Evolutionary conservation across 495 filamentous ascomycete species (phyloP).

Genomic region (Talaromyces stipitatus): DNA sequence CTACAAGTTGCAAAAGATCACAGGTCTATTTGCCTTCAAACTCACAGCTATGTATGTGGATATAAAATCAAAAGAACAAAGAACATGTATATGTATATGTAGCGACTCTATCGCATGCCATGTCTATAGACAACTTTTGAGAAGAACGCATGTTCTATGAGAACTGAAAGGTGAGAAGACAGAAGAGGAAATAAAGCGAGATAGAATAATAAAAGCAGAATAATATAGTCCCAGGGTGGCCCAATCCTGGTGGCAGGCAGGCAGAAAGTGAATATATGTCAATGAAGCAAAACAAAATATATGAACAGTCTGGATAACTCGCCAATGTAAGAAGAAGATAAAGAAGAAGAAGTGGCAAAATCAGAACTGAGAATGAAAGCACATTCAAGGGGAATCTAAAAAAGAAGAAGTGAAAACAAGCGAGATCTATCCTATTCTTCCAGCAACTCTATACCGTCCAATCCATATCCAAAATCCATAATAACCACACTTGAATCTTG

Average conservation of each 20-base stretch:
- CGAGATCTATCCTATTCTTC: constrained; percentile 28
- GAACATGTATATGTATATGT: not conserved
- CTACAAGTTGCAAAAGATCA: not conserved
- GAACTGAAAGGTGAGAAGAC: not conserved
- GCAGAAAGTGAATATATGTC: not conserved
- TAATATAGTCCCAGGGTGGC: not conserved
- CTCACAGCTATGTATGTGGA: not conserved
- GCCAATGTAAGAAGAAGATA: not conserved
- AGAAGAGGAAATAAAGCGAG: not conserved
- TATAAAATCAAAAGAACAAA: not conserved
- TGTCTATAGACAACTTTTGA: constrained; percentile 1
- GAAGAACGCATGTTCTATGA: not conserved
- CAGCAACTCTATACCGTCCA: constrained; percentile 41
- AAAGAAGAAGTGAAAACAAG: not conserved
- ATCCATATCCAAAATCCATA: constrained; percentile 62
- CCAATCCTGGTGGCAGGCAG: not conserved
- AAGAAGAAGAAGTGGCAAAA: constrained; percentile 8
- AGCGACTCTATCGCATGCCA: not conserved
- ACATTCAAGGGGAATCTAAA: constrained; percentile 7
- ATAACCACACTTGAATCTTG: constrained; percentile 87
- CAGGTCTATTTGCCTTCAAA: not conserved
- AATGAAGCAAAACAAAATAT: not conserved
- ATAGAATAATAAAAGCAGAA: not conserved
- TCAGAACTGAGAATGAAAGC: not conserved
- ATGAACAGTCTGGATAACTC: not conserved